Evolutionary conservation across 2,329 filamentous ascomycete species (phyloP).

Genomic region (Cordyceps javanica): DNA sequence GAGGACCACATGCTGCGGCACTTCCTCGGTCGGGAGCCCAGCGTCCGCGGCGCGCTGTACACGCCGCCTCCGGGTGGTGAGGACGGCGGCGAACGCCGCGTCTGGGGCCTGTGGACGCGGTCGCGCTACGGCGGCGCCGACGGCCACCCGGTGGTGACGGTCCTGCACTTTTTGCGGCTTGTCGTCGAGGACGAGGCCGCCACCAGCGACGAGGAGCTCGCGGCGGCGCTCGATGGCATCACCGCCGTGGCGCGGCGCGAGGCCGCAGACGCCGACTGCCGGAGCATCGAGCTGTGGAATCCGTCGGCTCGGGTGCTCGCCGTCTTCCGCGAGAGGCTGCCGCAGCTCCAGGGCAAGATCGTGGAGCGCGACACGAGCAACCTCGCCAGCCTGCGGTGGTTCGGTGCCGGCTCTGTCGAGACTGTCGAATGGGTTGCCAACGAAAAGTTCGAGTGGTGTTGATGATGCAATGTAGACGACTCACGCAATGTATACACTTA

Average conservation of each 20-base stretch:
- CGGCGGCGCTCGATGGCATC: slow-evolving; percentile 53
- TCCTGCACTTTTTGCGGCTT: slow-evolving; percentile 62
- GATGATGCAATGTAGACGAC: too few relatives aligned
- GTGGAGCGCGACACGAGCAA: slow-evolving; percentile 58
- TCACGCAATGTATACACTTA: not conserved
- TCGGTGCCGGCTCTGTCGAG: slow-evolving; percentile 45
- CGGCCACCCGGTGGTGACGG: slow-evolving; percentile 51
- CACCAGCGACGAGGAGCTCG: slow-evolving; percentile 36
- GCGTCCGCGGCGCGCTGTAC: slow-evolving; percentile 65
- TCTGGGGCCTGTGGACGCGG: slow-evolving; percentile 70
- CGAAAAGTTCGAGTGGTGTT: slow-evolving; percentile 77
- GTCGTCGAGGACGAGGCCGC: slow-evolving; percentile 53
- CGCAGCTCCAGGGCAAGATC: slow-evolving; percentile 42
- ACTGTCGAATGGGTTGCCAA: slow-evolving; percentile 66
- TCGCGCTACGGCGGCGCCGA: slow-evolving; percentile 54
- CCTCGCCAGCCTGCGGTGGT: slow-evolving; percentile 68
- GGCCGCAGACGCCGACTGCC: slow-evolving; percentile 65
- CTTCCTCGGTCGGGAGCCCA: slow-evolving; percentile 50
- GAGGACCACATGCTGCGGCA: slow-evolving; percentile 70
- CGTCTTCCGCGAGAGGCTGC: slow-evolving; percentile 35
- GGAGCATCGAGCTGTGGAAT: slow-evolving; percentile 76
- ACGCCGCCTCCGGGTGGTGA: slow-evolving; percentile 34
- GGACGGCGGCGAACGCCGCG: slow-evolving; percentile 39
- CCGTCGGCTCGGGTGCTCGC: slow-evolving; percentile 50
- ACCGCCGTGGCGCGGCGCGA: slow-evolving; percentile 62